Base-by-base conservation (phyloP, 306 rosid genomes). In the Rubus parviflorus region DNA sequence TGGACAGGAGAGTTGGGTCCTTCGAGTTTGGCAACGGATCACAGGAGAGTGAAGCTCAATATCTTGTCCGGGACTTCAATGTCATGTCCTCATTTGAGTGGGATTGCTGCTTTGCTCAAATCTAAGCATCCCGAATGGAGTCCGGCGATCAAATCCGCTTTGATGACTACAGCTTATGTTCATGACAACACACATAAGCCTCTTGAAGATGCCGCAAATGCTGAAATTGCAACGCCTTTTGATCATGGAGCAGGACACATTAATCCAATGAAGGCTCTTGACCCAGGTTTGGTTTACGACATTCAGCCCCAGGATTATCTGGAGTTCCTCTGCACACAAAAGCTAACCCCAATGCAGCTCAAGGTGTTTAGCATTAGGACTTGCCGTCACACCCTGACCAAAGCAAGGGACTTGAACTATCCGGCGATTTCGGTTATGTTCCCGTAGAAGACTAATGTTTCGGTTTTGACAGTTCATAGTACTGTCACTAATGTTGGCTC, bases 51-150 rank as follows among this genome's bases (percentile, higher is more conserved):
- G 16, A 86, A 89, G 83, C 92, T 95, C 82, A 95, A 92, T 68
- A 87, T 95, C 7, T 90, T 95, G 40, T 92, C 99, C 0, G 99
- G 97, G 66, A 95, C 99, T 52, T 95, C 99, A 58, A 95, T 95
- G 99, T 95, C 99, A 15, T 95, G 99, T 72, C 99, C 99, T 6
- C 99, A 95, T 83, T 97, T 95, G 9, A 95, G 97, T 69, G 99
- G 99, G 6, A 66, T 95, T 38, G 99, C 97, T 6, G 99, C 99
- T 2, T 57, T 87, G 83, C 81, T 95, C 10, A 95, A 95, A 54
- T 80, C 93, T 61, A 88, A 72, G 76, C 97, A 90, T 57, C 97
- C 97, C 0, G 86, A 88, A 11, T 95, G 99, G 99, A 92, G 99
- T 75, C 97, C 99, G 0, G 93, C 97, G 13, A 89, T 95, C 47